These are phyloP conservation scores for Boletus bicolor DNA, from an alignment of 768 basidiomycete species.

Conservation along the genomic window DNA sequence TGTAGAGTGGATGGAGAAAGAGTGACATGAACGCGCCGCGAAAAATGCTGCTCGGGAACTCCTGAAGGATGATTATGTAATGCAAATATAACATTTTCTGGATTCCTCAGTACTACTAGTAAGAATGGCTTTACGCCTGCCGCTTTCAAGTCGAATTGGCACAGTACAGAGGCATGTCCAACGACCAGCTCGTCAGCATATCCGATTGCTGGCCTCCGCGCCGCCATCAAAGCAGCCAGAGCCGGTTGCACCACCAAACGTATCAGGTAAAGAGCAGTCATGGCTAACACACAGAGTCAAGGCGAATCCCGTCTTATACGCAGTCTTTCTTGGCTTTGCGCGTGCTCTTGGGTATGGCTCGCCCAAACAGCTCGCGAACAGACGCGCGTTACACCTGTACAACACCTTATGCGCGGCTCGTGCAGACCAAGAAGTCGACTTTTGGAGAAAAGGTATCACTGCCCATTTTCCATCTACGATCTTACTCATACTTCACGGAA, in stretches of 20 bases:
- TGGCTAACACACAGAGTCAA: constrained; percentile 59
- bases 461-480: neutral
- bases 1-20: constrained; percentile 25
- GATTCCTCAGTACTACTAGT: no score
- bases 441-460: constrained; percentile 66
- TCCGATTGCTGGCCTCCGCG: constrained; percentile 13
- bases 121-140: constrained; percentile 15
- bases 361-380: constrained; percentile 57
- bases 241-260: constrained; percentile 1
- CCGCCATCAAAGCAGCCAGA: constrained; percentile 5
- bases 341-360: constrained; percentile 57
- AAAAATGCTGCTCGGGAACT: neutral
- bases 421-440: constrained; percentile 56
- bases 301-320: constrained; percentile 44
- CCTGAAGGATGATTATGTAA: constrained; percentile 7
- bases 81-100: neutral
- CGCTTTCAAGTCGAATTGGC: constrained; percentile 10
- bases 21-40: constrained; percentile 11
- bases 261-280: constrained; percentile 29
- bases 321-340: constrained; percentile 47
- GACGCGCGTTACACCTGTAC: constrained; percentile 58
- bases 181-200: constrained; percentile 7
- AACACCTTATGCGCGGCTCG: constrained; percentile 50
- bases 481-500: neutral
- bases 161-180: constrained; percentile 1